These are phyloP conservation scores for Talaromyces verruculosus DNA, from an alignment of 2,329 filamentous ascomycete genomes.

Conservation along the genomic window DNA sequence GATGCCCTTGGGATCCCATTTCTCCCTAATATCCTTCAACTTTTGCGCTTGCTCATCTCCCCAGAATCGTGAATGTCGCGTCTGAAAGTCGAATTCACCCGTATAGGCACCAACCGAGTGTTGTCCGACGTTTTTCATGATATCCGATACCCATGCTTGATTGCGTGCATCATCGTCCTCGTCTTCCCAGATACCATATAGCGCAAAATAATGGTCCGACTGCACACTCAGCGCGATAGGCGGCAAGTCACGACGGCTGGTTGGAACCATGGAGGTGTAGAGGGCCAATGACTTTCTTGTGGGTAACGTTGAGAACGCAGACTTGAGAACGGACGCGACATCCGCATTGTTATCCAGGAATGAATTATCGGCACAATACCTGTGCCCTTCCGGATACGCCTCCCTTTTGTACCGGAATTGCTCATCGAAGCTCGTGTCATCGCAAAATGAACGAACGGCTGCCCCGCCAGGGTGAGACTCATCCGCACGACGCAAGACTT, in stretches of 20 bases:
- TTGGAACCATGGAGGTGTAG: slow-evolving; percentile 31
- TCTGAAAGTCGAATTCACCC: slow-evolving; percentile 54
- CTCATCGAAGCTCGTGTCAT: slow-evolving; percentile 35
- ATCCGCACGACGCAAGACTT: slow-evolving; percentile 42
- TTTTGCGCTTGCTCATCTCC: slow-evolving; percentile 41
- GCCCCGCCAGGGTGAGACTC: slow-evolving; percentile 38
- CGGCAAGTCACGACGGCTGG: slow-evolving; percentile 38
- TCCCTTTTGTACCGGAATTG: slow-evolving; percentile 37
- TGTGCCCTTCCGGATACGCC: slow-evolving; percentile 49
- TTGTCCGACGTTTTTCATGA: slow-evolving; percentile 36
- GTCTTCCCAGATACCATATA: slow-evolving; percentile 52
- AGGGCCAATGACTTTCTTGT: slow-evolving; percentile 1
- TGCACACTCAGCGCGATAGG: slow-evolving; percentile 57
- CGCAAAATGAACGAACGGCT: slow-evolving; percentile 37
- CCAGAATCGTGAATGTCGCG: slow-evolving; percentile 52
- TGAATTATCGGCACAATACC: slow-evolving; percentile 53
- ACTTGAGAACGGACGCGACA: slow-evolving; percentile 1
- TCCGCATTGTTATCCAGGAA: slow-evolving; percentile 52
- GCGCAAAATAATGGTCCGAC: slow-evolving; percentile 55
- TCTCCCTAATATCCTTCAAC: slow-evolving; percentile 33
- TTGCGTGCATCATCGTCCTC: slow-evolving; percentile 13
- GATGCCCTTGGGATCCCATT: slow-evolving; percentile 22
- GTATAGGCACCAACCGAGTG: slow-evolving; percentile 51
- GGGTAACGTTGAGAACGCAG: neutral
- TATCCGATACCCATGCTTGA: slow-evolving; percentile 21